Base-by-base conservation (phyloP, 805 yeast genomes). In the Saturnispora mendoncae region DNA sequence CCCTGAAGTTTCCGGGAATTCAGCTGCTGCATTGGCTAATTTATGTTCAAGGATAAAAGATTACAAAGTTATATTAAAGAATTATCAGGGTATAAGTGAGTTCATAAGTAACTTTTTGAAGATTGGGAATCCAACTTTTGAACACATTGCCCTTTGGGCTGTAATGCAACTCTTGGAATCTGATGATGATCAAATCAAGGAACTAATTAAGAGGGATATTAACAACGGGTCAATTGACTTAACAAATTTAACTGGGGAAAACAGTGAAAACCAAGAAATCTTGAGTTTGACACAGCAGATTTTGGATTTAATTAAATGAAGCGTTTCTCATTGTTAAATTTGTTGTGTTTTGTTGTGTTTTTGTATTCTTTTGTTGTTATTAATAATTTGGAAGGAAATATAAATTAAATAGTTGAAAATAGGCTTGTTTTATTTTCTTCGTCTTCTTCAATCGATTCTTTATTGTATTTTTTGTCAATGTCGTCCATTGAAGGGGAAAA, bases 71-170 rank as follows among this genome's bases (percentile, higher is more conserved):
- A 84, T 92, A 46, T 71, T 86, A 44, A 72, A 76, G 41, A 73
- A 79, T 50, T 92, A 97, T 94, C 87, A 85, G 45, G 97, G 97
- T 43, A 80, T 92, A 45, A 72, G 76, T 46, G 92, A 87, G 21
- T 92, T 92, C 57, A 70, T 92, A 49, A 69, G 77, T 27, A 69
- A 88, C 53, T 92, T 90, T 59, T 68, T 92, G 55, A 78, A 77
- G 47, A 76, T 86, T 54, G 81, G 81, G 31, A 92, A 88, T 59
- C 82, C 94, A 12, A 92, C 97, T 0, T 92, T 92, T 62, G 97
- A 92, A 64, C 98, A 92, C 60, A 92, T 92, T 64, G 96, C 97
- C 1, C 74, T 88, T 46, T 92, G 98, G 98, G 90, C 96, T 33
- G 81, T 88, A 51, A 70, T 90, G 51, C 98, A 92, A 64, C 71